Percentiles rank a stretch among this genome's conserved stretches.
phyloP scores from a whole-genome alignment of 768 basidiomycete genomes.

The Phlebiopsis gigantea region DNA sequence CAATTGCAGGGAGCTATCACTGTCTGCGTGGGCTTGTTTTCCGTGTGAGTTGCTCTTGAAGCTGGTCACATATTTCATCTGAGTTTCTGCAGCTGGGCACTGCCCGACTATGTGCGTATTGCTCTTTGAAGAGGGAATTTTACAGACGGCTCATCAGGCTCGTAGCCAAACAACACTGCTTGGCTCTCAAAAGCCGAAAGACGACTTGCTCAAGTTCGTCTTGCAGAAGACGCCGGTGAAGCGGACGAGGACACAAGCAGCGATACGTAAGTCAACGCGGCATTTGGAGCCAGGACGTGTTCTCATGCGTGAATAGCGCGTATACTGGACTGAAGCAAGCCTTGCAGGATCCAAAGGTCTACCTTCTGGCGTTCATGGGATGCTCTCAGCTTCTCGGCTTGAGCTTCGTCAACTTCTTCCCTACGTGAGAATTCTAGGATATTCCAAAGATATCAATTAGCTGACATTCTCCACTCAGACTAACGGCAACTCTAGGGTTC shows the following conservation, averaged over 20 bases:
- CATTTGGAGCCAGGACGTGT: too few species aligned
- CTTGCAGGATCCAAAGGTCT: constrained; percentile 48
- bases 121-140: not conserved
- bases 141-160: not conserved
- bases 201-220: constrained; percentile 57
- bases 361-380: constrained; percentile 48
- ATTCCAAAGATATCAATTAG: too few species aligned
- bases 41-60: constrained; percentile 36
- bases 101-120: constrained; percentile 53
- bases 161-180: constrained; percentile 54
- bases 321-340: constrained; percentile 50
- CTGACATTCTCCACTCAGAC: constrained; percentile 25
- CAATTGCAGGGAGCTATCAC: constrained; percentile 61
- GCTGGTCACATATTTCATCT: too few species aligned
- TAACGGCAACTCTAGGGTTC: constrained; percentile 59
- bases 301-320: too few species aligned
- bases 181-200: constrained; percentile 49
- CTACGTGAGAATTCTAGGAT: constrained; percentile 32
- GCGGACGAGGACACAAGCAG: constrained; percentile 54
- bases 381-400: constrained; percentile 47
- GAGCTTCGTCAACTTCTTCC: constrained; percentile 60
- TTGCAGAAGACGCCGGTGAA: constrained; percentile 65
- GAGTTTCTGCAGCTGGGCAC: constrained; percentile 38
- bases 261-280: constrained; percentile 50
- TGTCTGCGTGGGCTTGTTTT: constrained; percentile 48